phyloP scores from a whole-genome alignment of 1,139 yeast genomes.

The Nakaseomyces bracarensis region DNA sequence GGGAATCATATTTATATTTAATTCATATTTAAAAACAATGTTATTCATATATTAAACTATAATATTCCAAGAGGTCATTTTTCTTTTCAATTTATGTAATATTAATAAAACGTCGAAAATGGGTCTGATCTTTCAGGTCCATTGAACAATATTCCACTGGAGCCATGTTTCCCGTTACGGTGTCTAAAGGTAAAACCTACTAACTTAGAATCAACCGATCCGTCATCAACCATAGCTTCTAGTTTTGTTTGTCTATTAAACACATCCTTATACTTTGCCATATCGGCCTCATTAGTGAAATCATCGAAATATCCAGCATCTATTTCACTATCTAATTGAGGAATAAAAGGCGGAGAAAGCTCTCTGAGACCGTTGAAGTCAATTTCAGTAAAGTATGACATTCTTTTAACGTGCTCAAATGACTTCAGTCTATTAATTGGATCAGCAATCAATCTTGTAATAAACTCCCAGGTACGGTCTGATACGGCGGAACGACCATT shows the following conservation, averaged over 20 bases:
- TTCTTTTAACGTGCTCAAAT: slow-evolving; percentile 71
- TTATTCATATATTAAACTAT: no score
- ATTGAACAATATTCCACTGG: slow-evolving; percentile 35
- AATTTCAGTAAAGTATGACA: slow-evolving; percentile 76
- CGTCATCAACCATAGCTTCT: slow-evolving; percentile 69
- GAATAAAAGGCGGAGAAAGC: slow-evolving; percentile 86
- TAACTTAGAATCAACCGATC: slow-evolving; percentile 61
- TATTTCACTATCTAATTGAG: slow-evolving; percentile 91
- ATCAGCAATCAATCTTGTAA: slow-evolving; percentile 68
- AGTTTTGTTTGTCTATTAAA: slow-evolving; percentile 81
- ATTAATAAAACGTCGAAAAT: slow-evolving; percentile 35
- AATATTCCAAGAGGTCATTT: no score
- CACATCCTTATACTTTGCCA: slow-evolving; percentile 97
- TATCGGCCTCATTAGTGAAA: slow-evolving; percentile 89
- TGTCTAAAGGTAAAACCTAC: slow-evolving; percentile 97
- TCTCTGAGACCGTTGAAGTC: slow-evolving; percentile 66
- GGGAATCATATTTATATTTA: no score
- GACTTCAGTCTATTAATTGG: slow-evolving; percentile 68
- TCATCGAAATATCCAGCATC: slow-evolving; percentile 99
- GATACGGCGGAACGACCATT: slow-evolving; percentile 89
- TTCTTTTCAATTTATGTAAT: no score
- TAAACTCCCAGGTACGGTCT: slow-evolving; percentile 93
- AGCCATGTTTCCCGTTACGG: slow-evolving; percentile 45
- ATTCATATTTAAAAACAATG: no score
- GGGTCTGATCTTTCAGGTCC: slow-evolving; percentile 36